These are phyloP conservation scores for Boletus semigastroideus DNA, from an alignment of 1,284 basidiomycete genomes.

Conservation along the genomic window DNA sequence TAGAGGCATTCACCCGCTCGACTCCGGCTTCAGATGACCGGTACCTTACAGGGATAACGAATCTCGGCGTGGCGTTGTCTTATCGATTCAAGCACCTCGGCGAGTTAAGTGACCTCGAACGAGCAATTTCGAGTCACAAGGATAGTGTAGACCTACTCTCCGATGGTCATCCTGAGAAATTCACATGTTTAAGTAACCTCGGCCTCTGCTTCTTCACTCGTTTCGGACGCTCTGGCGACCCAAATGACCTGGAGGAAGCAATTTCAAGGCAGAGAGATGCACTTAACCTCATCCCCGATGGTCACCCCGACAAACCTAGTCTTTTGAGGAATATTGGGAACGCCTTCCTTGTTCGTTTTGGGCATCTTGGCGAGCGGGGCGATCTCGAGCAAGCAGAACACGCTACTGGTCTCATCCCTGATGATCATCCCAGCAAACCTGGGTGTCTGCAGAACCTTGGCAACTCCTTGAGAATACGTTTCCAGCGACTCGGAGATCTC, in stretches of 20 bases:
- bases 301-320: background rate
- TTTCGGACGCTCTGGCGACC: background rate
- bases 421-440: background rate
- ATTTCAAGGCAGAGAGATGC: background rate
- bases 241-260: background rate
- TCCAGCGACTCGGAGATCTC: background rate
- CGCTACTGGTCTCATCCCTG: background rate
- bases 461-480: background rate
- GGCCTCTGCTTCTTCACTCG: background rate
- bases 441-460: background rate
- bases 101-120: slow-evolving; percentile 6
- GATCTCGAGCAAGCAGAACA: background rate
- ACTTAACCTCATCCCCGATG: background rate
- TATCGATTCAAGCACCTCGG: background rate
- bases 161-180: background rate
- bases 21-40: background rate
- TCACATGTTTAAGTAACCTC: slow-evolving; percentile 1
- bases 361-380: background rate
- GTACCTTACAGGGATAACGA: background rate
- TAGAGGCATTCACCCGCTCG: background rate
- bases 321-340: background rate
- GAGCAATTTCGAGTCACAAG: background rate
- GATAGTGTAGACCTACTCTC: background rate
- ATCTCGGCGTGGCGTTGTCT: background rate
- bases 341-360: background rate